Conservation (phyloP, 2,329 filamentous ascomycete species). For the Pseudogymnoascus sp. region DNA sequence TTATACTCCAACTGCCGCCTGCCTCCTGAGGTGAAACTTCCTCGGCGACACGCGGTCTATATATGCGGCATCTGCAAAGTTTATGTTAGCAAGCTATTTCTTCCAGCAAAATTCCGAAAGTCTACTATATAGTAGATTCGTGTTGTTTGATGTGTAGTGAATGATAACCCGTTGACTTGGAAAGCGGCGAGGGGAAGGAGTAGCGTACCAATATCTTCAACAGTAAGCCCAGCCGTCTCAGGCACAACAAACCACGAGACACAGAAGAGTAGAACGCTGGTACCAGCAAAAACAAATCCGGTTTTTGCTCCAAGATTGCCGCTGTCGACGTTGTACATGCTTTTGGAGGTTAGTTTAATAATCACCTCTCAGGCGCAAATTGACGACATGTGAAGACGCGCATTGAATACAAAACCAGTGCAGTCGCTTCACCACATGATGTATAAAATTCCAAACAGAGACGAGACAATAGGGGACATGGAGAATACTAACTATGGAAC, state of each 20-base stretch:
- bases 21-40: neutral
- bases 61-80: neutral
- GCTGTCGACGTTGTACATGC: slow-evolving; percentile 36
- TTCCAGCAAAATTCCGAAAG: neutral
- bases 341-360: neutral
- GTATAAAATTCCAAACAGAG: slow-evolving; percentile 39
- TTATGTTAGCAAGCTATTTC: neutral
- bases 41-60: neutral
- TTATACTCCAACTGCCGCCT: neutral
- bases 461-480: slow-evolving; percentile 25
- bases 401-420: neutral
- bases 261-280: slow-evolving; percentile 29
- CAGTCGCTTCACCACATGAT: slow-evolving; percentile 28
- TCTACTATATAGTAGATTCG: neutral
- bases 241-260: slow-evolving; percentile 40
- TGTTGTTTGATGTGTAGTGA: neutral
- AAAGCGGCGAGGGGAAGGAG: neutral
- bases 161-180: neutral
- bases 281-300: slow-evolving; percentile 33
- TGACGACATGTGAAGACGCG: neutral
- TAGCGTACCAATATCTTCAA: slow-evolving; percentile 38
- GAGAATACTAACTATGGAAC: slow-evolving; percentile 19
- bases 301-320: slow-evolving; percentile 35
- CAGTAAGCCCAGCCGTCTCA: slow-evolving; percentile 43
- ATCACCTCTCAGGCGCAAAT: neutral